These are phyloP conservation scores for Ammopiptanthus mongolicus DNA, from an alignment of 306 rosid genomes.

Conservation along the genomic window DNA sequence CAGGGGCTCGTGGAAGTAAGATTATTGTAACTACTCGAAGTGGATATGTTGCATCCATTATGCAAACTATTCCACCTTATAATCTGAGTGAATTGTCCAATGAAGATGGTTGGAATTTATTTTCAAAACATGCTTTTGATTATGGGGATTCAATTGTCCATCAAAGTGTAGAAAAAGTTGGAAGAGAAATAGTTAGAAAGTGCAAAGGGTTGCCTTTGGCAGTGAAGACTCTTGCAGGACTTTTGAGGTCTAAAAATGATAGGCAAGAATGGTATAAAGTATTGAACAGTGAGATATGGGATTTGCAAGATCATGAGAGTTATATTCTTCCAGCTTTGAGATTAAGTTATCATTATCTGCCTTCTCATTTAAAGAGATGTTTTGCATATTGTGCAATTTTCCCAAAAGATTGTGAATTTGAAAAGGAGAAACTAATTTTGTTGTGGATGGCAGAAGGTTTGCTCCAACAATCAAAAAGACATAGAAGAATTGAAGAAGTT, in stretches of 20 bases:
- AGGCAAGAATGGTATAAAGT: conserved; percentile 29
- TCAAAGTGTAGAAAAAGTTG: conserved; percentile 18
- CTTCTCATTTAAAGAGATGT: conserved; percentile 41
- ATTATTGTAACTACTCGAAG: conserved; percentile 35
- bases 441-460: conserved; percentile 47
- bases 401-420: conserved; percentile 33
- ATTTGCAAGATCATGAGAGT: conserved; percentile 28
- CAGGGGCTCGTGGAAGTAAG: conserved; percentile 34
- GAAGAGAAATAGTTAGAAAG: conserved; percentile 32
- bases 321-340: conserved; percentile 40
- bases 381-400: conserved; percentile 43
- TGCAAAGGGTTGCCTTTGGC: conserved; percentile 44
- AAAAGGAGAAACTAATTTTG: conserved; percentile 33
- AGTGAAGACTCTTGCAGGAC: conserved; percentile 39
- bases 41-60: conserved; percentile 30
- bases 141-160: background rate
- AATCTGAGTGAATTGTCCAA: conserved; percentile 23
- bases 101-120: conserved; percentile 31
- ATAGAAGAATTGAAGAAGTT: conserved; percentile 31
- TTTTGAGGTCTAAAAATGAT: conserved; percentile 29
- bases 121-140: conserved; percentile 35
- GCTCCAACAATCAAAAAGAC: conserved; percentile 18
- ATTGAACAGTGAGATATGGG: conserved; percentile 39
- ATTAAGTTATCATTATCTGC: conserved; percentile 38
- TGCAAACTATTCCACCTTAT: conserved; percentile 29